Conservation (phyloP, 257 asterid genomes). For the Salvia hispanica region DNA sequence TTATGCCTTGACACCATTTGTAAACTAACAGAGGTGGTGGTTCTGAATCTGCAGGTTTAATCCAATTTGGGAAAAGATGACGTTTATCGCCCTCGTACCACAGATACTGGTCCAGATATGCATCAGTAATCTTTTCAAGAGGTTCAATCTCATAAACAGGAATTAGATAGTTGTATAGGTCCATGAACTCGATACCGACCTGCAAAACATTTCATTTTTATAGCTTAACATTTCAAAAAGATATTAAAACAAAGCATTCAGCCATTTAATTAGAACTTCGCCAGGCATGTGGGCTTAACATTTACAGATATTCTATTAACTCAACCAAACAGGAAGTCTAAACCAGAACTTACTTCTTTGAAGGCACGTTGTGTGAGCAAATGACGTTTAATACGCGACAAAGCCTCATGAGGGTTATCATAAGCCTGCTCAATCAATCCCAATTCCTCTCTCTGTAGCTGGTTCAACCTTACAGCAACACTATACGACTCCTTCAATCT, state of each 20-base stretch:
- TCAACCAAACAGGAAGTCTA: background rate
- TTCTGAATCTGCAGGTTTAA: constrained; percentile 98
- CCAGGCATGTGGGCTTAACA: no score
- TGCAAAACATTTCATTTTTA: constrained; percentile 41
- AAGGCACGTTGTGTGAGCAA: constrained; percentile 98
- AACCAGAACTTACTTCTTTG: constrained; percentile 71
- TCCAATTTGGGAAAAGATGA: constrained; percentile 97
- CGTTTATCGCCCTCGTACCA: constrained; percentile 99
- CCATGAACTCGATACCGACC: constrained; percentile 99
- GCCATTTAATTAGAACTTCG: no score
- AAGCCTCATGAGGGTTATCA: constrained; percentile 98
- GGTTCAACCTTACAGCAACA: constrained; percentile 97
- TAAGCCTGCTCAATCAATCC: constrained; percentile 98
- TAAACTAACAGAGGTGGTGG: constrained; percentile 96
- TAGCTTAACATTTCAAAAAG: constrained; percentile 25
- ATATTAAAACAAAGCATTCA: no score
- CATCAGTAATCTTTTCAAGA: constrained; percentile 97
- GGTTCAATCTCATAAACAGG: constrained; percentile 99
- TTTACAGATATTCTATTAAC: background rate
- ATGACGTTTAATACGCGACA: constrained; percentile 96
- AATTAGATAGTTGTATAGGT: constrained; percentile 88
- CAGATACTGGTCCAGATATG: constrained; percentile 90
- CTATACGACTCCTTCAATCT: constrained; percentile 97
- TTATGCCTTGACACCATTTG: constrained; percentile 99
- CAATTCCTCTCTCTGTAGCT: constrained; percentile 90